phyloP scores from a whole-genome alignment of 2,329 filamentous ascomycete genomes.

The Alternaria alternata region DNA sequence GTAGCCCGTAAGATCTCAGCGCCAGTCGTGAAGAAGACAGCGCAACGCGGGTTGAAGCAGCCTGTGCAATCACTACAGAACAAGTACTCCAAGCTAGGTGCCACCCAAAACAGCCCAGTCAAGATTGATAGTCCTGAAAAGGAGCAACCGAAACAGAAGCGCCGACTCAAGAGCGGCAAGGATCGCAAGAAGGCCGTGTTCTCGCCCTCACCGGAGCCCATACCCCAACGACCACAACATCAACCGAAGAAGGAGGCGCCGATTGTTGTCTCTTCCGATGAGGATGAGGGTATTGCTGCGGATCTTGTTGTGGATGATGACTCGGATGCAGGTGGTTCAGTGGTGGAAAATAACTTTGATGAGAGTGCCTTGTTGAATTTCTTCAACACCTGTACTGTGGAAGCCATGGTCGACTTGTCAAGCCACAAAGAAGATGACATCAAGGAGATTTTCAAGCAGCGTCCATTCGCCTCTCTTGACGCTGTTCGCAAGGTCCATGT shows the following conservation, averaged over 20 bases:
- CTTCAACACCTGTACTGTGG: conserved; percentile 79
- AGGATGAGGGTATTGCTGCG: conserved; percentile 47
- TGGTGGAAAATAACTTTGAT: conserved; percentile 45
- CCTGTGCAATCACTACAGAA: conserved; percentile 65
- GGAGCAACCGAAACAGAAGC: conserved; percentile 40
- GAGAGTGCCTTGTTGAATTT: conserved; percentile 74
- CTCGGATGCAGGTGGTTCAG: conserved; percentile 53
- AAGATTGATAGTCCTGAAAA: conserved; percentile 25
- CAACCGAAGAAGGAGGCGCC: conserved; percentile 20
- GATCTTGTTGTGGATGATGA: conserved; percentile 51
- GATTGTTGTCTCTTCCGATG: conserved; percentile 35
- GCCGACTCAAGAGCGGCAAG: conserved; percentile 59
- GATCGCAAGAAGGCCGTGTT: conserved; percentile 40
- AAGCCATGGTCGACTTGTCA: conserved; percentile 83
- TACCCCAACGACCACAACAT: conserved; percentile 31
- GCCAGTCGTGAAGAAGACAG: conserved; percentile 55
- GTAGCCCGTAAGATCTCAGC: conserved; percentile 22
- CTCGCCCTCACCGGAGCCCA: conserved; percentile 30
- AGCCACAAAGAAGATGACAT: conserved; percentile 75
- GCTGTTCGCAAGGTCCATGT: conserved; percentile 71
- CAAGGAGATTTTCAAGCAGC: conserved; percentile 72
- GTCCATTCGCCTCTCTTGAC: conserved; percentile 75
- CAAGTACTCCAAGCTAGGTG: conserved; percentile 55
- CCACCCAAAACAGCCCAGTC: conserved; percentile 25
- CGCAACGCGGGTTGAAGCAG: conserved; percentile 63